Evolutionary conservation across 2,329 filamentous ascomycete species (phyloP).

Genomic region (Setomelanomma holmii): DNA sequence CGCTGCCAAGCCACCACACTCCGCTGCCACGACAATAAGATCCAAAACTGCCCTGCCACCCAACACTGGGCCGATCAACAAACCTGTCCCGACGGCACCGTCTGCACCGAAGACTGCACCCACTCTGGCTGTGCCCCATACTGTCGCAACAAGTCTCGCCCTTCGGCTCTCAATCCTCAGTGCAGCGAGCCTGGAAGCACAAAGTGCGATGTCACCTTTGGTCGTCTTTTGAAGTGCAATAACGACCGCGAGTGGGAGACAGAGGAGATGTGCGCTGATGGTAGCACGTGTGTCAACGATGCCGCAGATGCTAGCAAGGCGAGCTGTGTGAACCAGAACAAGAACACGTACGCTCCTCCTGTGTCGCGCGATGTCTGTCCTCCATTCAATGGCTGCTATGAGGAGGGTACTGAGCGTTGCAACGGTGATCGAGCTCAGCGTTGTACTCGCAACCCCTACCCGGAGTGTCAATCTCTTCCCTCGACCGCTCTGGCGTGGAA

Average conservation of each 20-base stretch:
- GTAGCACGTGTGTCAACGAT: background rate
- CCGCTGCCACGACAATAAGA: background rate
- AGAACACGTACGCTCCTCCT: background rate
- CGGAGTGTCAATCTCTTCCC: no score
- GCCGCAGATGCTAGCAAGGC: background rate
- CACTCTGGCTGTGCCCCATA: background rate
- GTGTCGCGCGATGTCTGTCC: no score
- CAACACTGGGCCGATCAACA: background rate
- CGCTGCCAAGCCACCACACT: background rate
- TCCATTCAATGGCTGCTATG: no score
- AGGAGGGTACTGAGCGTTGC: no score
- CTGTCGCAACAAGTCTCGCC: background rate
- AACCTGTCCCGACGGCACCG: background rate
- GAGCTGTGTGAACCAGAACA: background rate
- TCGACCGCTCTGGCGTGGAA: no score
- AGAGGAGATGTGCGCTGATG: background rate
- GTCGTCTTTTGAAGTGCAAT: background rate
- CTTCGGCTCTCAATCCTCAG: background rate
- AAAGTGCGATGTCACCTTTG: background rate
- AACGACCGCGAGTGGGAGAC: background rate
- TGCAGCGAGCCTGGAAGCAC: background rate
- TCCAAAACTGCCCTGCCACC: no score
- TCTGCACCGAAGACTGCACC: background rate
- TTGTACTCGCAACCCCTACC: no score
- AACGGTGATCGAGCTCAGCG: no score